These are phyloP conservation scores for Irpex sp. DNA, from an alignment of 1,284 basidiomycete species.

Conservation along the genomic window DNA sequence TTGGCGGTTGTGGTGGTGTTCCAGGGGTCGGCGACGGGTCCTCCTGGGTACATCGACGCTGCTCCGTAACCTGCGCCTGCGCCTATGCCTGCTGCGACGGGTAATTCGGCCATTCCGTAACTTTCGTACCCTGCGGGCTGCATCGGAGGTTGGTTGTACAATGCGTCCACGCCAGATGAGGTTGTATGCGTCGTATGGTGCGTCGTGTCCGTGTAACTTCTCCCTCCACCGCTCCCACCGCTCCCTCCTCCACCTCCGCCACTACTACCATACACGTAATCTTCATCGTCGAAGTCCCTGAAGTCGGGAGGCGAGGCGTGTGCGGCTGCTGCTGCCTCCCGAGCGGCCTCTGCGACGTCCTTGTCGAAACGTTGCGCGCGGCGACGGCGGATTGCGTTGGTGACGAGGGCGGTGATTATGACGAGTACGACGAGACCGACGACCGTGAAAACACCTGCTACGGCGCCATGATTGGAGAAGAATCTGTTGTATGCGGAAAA, in stretches of 20 bases:
- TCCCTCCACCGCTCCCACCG: constrained; percentile 3
- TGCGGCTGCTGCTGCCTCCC: constrained; percentile 24
- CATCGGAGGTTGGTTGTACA: constrained; percentile 48
- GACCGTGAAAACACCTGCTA: constrained; percentile 64
- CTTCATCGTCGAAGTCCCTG: constrained; percentile 39
- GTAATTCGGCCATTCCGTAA: constrained; percentile 50
- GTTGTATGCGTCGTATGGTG: constrained; percentile 10
- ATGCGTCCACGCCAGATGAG: constrained; percentile 47
- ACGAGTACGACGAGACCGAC: constrained; percentile 55
- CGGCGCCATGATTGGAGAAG: constrained; percentile 63
- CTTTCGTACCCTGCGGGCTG: constrained; percentile 25
- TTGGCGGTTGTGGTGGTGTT: background rate
- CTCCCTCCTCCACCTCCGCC: constrained; percentile 9
- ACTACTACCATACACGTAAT: constrained; percentile 16
- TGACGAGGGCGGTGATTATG: constrained; percentile 46
- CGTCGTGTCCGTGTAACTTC: constrained; percentile 32
- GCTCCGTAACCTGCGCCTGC: constrained; percentile 11
- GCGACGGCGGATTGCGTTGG: constrained; percentile 51
- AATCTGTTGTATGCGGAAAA: constrained; percentile 38
- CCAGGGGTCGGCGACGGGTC: background rate
- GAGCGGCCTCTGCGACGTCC: constrained; percentile 60
- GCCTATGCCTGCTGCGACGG: constrained; percentile 18
- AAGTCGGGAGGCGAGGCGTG: constrained; percentile 39
- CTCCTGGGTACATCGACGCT: background rate
- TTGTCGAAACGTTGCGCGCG: constrained; percentile 60